Base-by-base conservation (phyloP, 2,329 filamentous ascomycete genomes). In the Geosmithia flava region DNA sequence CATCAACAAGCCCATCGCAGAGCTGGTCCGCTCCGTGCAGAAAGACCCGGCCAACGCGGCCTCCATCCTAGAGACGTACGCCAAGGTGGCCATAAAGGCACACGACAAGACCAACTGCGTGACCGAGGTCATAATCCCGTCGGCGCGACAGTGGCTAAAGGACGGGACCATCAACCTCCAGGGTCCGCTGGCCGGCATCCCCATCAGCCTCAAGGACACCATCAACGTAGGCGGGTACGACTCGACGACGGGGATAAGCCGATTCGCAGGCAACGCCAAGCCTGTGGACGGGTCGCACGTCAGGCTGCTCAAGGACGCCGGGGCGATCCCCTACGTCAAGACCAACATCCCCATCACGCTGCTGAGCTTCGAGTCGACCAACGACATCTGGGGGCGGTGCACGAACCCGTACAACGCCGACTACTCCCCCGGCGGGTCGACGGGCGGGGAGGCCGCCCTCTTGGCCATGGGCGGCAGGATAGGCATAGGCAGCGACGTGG, bases 311-410 rank as follows among this genome's bases (percentile, higher is more conserved):
- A 95, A 95, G 59, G 85, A 93, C 60, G 87, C 88, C 2, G 86
- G 90, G 20, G 89, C 90, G 0, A 75, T 96, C 2, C 90, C 90
- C 0, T 95, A 95, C 60, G 87, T 90, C 53, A 97, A 96, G 71
- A 96, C 90, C 1, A 93, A 93, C 52, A 63, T 94, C 2, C 91
- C 90, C 5, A 85, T 91, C 49, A 95, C 89, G 0, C 75, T 95
- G 2, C 73, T 95, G 41, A 89, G 84, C 49, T 95, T 95, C 57
- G 89, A 95, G 64, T 89, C 85, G 16, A 79, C 80, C 48, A 81
- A 81, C 57, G 76, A 77, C 52, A 70, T 96, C 19, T 97, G 90
- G 87, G 90, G 91, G 8, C 76, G 81, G 30, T 83, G 77, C 54
- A 81, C 76, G 16, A 96, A 95, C 60, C 89, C 90, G 0, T 87